These are phyloP conservation scores for Jaminaea rosea DNA, from an alignment of 1,284 basidiomycete species.

Conservation along the genomic window DNA sequence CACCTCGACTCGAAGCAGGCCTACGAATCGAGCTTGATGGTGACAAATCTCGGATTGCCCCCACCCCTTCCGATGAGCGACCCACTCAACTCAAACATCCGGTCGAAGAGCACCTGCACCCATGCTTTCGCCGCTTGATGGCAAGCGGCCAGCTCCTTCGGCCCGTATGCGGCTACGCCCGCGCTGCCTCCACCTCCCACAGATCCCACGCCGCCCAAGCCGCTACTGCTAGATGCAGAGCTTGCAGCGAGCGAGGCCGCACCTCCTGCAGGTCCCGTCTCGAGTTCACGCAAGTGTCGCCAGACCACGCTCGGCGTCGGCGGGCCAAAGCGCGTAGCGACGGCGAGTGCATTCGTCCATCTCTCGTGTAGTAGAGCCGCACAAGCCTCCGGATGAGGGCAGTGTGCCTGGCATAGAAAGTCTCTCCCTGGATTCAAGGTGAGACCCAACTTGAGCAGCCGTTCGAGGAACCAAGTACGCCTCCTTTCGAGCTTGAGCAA, in stretches of 20 bases:
- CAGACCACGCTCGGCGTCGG: constrained; percentile 53
- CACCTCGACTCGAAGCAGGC: no score
- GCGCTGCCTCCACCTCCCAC: background rate
- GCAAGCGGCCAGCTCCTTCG: constrained; percentile 12
- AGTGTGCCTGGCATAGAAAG: constrained; percentile 64
- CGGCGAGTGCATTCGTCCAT: constrained; percentile 76
- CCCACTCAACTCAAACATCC: constrained; percentile 16
- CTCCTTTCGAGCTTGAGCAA: constrained; percentile 30
- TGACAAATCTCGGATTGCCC: constrained; percentile 14
- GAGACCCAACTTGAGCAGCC: constrained; percentile 79
- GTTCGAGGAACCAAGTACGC: constrained; percentile 55
- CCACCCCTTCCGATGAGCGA: constrained; percentile 10
- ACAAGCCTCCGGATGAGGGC: constrained; percentile 69
- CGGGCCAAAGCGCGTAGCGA: constrained; percentile 80
- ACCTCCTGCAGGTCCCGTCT: constrained; percentile 1
- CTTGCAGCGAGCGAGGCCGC: background rate
- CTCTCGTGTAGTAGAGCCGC: constrained; percentile 85
- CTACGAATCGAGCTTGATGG: constrained; percentile 17
- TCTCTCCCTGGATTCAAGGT: constrained; percentile 78
- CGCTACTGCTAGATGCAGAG: no score
- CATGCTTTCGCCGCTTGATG: constrained; percentile 17
- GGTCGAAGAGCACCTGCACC: constrained; percentile 25
- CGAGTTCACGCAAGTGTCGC: constrained; percentile 23
- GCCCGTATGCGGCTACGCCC: background rate
- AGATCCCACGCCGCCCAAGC: no score